Evolutionary conservation across 768 basidiomycete genomes (phyloP), one percentile per base, ranked within the genome.

Genomic region (Suillus weaverae): DNA sequence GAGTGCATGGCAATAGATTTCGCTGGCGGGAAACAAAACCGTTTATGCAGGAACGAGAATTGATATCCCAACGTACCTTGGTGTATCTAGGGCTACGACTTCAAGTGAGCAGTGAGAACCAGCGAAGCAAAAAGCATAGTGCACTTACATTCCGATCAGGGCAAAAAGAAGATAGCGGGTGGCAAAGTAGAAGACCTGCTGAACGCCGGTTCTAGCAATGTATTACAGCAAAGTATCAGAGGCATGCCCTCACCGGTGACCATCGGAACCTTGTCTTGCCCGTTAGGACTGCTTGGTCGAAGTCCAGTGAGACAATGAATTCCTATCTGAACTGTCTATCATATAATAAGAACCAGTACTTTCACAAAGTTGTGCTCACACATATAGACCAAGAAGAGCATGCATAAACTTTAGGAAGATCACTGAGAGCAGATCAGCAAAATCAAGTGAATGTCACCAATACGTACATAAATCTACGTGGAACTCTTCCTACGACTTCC

Each of bases 61-160:
- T 35, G 51, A 39, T 30, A 38, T 5, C 64, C 39, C 26, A 11
- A 70, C 79, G 33, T 65, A 79, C 78, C 35, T 60, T 22, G 74
- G 74, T n/a, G 76, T 9, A 35, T 35, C 33, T 4, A 13, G 33
- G n/a, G 54, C 35, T 4, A 55, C n/a, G 13, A 73, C 68, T 32
- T 74, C 74, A 35, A 41, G 60, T 10, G 51, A 54, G 67, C 20
- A 64, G 54, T 44, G 14, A 56, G 5, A 48, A 43, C 50, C 26
- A 20, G 39, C 8, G n/a, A 46, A 39, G 22, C 46, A 32, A n/a
- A 44, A 60, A 41, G 11, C 3, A 30, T 30, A 56, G n/a, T 26
- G 26, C 6, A 68, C 80, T 66, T 64, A 83, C 83, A 84, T 82
- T 64, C 83, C 82, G n/a, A 84, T 76, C 70, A 84, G 71, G 14